Conservation (phyloP, 345 rosid species). For the Noccaea caerulescens region DNA sequence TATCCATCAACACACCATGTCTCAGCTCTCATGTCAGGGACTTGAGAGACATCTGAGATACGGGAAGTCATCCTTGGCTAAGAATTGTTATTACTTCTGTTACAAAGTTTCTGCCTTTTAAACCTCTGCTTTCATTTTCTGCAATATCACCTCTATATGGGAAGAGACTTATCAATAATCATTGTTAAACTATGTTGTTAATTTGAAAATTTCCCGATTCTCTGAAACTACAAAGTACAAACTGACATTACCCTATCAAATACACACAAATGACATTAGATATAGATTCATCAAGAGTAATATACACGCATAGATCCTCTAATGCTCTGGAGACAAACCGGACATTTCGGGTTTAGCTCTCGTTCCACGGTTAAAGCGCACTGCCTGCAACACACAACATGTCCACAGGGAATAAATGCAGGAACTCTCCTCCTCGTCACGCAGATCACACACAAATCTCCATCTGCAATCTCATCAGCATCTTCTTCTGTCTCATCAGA, state of each 20-base stretch:
- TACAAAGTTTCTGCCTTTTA: conserved; percentile 23
- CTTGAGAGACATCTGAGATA: conserved; percentile 18
- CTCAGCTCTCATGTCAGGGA: conserved; percentile 48
- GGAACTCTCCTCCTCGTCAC: conserved; percentile 66
- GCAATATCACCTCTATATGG: conserved; percentile 5
- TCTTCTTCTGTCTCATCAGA: conserved; percentile 56
- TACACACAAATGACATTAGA: conserved; percentile 13
- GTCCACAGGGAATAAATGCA: conserved; percentile 92
- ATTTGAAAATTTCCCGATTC: not conserved
- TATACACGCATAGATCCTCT: conserved; percentile 68
- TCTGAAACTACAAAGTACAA: conserved; percentile 4
- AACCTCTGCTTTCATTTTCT: conserved; percentile 26
- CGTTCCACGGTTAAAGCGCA: conserved; percentile 79
- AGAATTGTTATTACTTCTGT: conserved; percentile 30
- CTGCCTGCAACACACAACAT: conserved; percentile 81
- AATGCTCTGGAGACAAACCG: conserved; percentile 78
- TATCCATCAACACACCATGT: conserved; percentile 43
- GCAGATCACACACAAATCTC: conserved; percentile 85
- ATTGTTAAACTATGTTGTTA: conserved; percentile 34
- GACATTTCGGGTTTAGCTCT: conserved; percentile 67
- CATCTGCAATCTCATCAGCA: conserved; percentile 67
- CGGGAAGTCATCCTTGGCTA: conserved; percentile 98
- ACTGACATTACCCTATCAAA: conserved; percentile 22
- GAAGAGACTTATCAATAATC: conserved; percentile 22
- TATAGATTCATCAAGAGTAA: conserved; percentile 45